Base-by-base conservation (phyloP, 192 early-diverging fungal species). In the Neocallimastix lanati region DNA sequence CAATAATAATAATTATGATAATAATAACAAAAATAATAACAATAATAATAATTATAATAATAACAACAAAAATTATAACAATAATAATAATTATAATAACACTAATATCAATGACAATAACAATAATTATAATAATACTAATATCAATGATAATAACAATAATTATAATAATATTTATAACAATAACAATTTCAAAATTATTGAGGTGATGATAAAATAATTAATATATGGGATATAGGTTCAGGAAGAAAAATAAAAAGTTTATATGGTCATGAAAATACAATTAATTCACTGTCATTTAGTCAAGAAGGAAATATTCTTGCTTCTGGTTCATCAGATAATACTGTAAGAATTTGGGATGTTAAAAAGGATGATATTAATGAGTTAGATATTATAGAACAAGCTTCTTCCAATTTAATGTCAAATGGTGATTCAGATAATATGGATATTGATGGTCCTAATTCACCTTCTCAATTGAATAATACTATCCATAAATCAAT, bases 201-300 rank as follows among this genome's bases (percentile, higher is more conserved):
- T 77, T 27, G 76, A 92, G 93, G 93, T n/a, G 93, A 93, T n/a
- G 93, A 95, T 79, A 83, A 88, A 36, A 84, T 87, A 0, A 88
- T 99, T 81, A 91, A 86, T 80, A 83, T 99, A 28, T 98, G 98
- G 96, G 98, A 99, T 84, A 84, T 99, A 21, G 92, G 91, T 12
- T 91, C 89, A 0, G 96, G 96, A 16, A 91, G 88, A 67, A 83
- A 89, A 35, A 89, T 99, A 83, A 94, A 96, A 80, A 89, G 87
- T 40, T 84, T 99, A 88, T 85, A 86, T 13, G 98, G 95, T 1
- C 97, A 99, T 83, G 90, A 92, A 29, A 91, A 90, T 25, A 83
- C 91, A 4, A 87, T 99, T 18, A 94, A 97, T 81, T 92, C 93
- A 18, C 88, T 99, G 25, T 89, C 88, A 7, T 99, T 99, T 81